phyloP scores from a whole-genome alignment of 257 asterid species.

The Petunia secreta region DNA sequence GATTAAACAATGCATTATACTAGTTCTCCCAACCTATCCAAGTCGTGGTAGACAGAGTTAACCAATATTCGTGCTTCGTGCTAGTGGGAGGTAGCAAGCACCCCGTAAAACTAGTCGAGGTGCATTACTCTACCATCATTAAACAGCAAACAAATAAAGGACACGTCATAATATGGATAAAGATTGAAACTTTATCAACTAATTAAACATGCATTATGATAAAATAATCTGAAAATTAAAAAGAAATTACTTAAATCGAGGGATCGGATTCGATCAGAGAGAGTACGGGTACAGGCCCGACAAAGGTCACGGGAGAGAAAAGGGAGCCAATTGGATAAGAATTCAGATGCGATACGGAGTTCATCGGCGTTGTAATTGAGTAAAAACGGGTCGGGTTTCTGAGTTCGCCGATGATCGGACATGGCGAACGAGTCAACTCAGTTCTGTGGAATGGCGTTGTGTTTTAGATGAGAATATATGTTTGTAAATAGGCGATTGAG shows the following conservation, averaged over 20 bases:
- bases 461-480: too few species aligned
- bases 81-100: too few species aligned
- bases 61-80: too few species aligned
- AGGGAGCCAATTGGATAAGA: conserved; percentile 89
- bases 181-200: background rate
- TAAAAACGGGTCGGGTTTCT: conserved; percentile 53
- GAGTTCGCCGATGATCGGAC: conserved; percentile 28
- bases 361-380: conserved; percentile 58
- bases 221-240: background rate
- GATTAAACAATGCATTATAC: too few species aligned
- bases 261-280: conserved; percentile 63
- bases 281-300: conserved; percentile 46
- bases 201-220: background rate
- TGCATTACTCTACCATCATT: background rate
- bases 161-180: background rate
- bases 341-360: conserved; percentile 75
- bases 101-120: too few species aligned
- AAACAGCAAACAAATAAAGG: background rate
- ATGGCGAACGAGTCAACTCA: conserved; percentile 31
- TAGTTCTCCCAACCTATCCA: too few species aligned
- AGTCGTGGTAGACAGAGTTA: too few species aligned
- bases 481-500: too few species aligned
- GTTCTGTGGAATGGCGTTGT: too few species aligned
- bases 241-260: conserved; percentile 43
- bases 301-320: conserved; percentile 86